These are phyloP conservation scores for Chytriomyces hyalinus DNA, from an alignment of 192 early-diverging fungal species.

Conservation along the genomic window DNA sequence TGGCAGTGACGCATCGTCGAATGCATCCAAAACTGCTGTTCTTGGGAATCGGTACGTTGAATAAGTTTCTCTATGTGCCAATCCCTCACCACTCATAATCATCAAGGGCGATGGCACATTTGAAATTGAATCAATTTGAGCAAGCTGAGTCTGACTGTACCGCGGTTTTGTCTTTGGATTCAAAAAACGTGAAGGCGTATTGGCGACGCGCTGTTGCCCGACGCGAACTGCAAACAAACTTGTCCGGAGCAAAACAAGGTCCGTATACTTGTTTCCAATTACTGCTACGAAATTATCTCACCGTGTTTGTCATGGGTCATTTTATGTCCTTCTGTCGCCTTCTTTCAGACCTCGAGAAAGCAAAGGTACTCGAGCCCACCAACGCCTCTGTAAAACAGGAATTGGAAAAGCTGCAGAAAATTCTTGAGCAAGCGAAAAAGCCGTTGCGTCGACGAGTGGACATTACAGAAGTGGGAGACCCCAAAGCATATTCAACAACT, in stretches of 20 bases:
- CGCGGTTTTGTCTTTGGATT: constrained; percentile 60
- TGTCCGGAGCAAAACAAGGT: constrained; percentile 60
- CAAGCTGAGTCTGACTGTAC: constrained; percentile 75
- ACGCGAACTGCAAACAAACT: constrained; percentile 2
- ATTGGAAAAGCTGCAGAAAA: constrained; percentile 50
- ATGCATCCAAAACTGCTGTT: neutral
- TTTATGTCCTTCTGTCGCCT: neutral
- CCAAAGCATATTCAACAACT: neutral
- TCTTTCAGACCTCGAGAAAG: constrained; percentile 65
- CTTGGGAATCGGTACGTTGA: neutral
- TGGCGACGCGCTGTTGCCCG: constrained; percentile 77
- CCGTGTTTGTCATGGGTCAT: neutral
- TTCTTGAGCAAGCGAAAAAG: constrained; percentile 1
- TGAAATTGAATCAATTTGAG: constrained; percentile 72
- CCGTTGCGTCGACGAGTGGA: constrained; percentile 55
- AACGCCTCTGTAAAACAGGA: constrained; percentile 72
- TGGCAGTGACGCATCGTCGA: neutral
- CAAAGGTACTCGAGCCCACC: constrained; percentile 68
- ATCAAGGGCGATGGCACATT: constrained; percentile 74
- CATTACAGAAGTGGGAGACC: constrained; percentile 61
- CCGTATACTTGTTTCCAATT: constrained; percentile 16
- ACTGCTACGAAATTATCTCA: neutral
- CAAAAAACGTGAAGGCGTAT: constrained; percentile 78
- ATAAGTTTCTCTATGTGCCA: neutral
- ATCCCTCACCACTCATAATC: neutral